Evolutionary conservation across 106 monocot genomes (phyloP), one percentile per base, ranked within the genome.

Genomic region (Dioscorea zingiberensis): DNA sequence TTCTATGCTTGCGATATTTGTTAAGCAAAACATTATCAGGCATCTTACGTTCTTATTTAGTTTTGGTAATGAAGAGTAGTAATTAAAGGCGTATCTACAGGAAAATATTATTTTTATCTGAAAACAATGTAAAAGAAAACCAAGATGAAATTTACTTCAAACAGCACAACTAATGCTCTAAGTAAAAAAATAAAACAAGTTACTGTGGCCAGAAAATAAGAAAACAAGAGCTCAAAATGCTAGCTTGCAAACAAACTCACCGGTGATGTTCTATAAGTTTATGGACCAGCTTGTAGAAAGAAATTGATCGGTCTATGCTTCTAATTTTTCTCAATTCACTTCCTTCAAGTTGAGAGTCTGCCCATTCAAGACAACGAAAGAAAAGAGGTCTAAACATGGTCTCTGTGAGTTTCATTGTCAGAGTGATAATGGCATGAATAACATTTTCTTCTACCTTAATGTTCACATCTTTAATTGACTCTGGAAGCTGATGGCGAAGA

Each of bases 341-440:
- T 2, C 13, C 76, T 60, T 89, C 84, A 53, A 84, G 3, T 51
- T 89, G 86, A 26, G 74, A 83, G 23, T 93, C 98, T 6, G 86
- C 84, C 98, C 98, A 98, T 47, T 98, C 98, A 55, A 98, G 63
- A 58, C 60, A 80, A 14, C 62, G 86, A 66, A 93, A 66, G 66
- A 98, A 98, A 70, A 98, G 86, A 44, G 98, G 98, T 70, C 84
- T 81, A 74, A 98, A 98, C 86, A 93, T 93, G 21, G 86, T 75
- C 67, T 93, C 98, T 8, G 98, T 98, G 16, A 92, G 86, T 62
- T 79, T 88, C 92, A 92, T 75, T 13, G 97, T 92, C 26, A 98
- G 49, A 67, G 62, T 45, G 64, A 71, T 68, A 29, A 89, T 73
- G 32, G 92, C 82, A 76, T 80, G 54, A 32, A 92, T 84, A 65